Evolutionary conservation across 2,329 filamentous ascomycete species (phyloP).

Genomic region (Aureobasidium leucospermi): DNA sequence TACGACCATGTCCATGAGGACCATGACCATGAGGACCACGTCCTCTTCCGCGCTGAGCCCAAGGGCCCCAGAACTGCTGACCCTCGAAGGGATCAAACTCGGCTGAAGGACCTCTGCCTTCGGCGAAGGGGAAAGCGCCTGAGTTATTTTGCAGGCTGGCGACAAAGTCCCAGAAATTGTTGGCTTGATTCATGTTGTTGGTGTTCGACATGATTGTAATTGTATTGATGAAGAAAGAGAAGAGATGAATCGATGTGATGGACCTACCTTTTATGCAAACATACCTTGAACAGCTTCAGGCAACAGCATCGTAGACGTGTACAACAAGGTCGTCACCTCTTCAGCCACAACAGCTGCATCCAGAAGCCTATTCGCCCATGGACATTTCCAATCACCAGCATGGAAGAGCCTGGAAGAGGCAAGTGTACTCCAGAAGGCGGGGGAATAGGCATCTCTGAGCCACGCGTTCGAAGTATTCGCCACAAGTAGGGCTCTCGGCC

Average conservation of each 20-base stretch:
- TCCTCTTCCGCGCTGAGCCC: slow-evolving; percentile 20
- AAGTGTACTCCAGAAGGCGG: neutral
- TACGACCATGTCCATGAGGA: slow-evolving; percentile 5
- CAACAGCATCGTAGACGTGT: slow-evolving; percentile 10
- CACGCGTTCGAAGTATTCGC: slow-evolving; percentile 9
- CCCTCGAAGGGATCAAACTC: slow-evolving; percentile 5
- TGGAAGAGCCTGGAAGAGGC: slow-evolving; percentile 10
- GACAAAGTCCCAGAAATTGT: slow-evolving; percentile 51
- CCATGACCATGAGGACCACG: slow-evolving; percentile 9
- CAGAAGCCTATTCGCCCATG: neutral
- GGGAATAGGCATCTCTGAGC: slow-evolving; percentile 13
- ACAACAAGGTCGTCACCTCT: slow-evolving; percentile 2
- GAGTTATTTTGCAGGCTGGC: slow-evolving; percentile 35
- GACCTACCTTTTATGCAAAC: slow-evolving; percentile 10
- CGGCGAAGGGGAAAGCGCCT: neutral
- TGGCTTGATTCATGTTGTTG: slow-evolving; percentile 32
- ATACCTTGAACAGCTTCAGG: neutral
- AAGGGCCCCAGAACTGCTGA: slow-evolving; percentile 27
- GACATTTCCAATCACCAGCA: neutral
- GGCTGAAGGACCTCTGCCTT: slow-evolving; percentile 18
- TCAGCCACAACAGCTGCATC: slow-evolving; percentile 6
- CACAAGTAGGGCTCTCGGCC: slow-evolving; percentile 4
- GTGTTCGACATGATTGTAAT: slow-evolving; percentile 17
- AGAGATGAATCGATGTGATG: neutral
- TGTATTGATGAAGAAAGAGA: neutral